Base-by-base conservation (phyloP, 345 rosid genomes). In the Syzygium grande region DNA sequence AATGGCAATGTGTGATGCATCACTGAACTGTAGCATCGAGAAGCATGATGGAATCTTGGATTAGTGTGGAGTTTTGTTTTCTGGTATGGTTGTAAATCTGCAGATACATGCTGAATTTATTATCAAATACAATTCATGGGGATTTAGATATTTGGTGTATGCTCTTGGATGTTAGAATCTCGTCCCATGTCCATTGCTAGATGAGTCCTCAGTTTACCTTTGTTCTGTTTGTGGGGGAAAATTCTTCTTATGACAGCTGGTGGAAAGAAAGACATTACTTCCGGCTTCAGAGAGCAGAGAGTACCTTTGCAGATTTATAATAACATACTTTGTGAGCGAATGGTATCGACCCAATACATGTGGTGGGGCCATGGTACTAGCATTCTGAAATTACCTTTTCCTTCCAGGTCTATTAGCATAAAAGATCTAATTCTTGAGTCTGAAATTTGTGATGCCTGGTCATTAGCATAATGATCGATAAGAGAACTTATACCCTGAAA, bases 1-100 rank as follows among this genome's bases (percentile, higher is more conserved):
- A 91, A 89, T 59, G 90, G 89, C 61, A 84, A 85, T 52, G 89
- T 84, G 12, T 92, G 90, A 92, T 46, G 19, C 38, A 27, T 10
- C 83, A 5, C 83, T 21, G 27, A 38, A 73, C 49, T 17, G 27
- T 73, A 1, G 12, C 23, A 73, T 73, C 14, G 8, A 73, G 83
- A 73, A 38, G 83, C 83, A 19, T 10, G 83, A 11, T 73, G 49
- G 83, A 34, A 10, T 73, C 49, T 73, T 73, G 80, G 49, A 34
- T 38, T 85, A 85, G 77, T 58, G 65, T 23, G 51, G 61, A 84
- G 59, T 54, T 53, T 53, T 52, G 86, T 19, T 30, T 38, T 84
- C 27, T 38, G 79, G 79, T 30, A 84, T 52, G 63, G 86, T 54
- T 85, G 68, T 21, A 85, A 85, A 53, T 73, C 49, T 73, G 83